Evolutionary conservation across 352 stramenopile genomes (phyloP), one percentile per base, ranked within the genome.

Genomic region (Phytophthora meadii): DNA sequence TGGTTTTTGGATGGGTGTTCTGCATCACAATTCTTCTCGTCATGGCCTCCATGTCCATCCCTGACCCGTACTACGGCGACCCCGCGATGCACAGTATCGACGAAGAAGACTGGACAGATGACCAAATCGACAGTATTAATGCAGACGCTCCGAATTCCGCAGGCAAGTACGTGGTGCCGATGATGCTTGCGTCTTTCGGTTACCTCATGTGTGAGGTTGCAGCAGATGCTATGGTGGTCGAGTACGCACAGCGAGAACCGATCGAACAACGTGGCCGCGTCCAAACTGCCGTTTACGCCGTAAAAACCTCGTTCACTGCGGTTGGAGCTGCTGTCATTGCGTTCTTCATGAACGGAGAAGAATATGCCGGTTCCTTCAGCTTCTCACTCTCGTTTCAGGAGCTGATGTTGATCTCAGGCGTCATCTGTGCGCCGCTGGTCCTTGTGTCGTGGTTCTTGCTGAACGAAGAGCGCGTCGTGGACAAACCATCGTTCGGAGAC

Each of bases 201-300:
- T 89, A 82, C 41, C 54, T 87, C 8, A 19, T 83, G 7, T 72
- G 70, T 28, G 80, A 88, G 14, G 76, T 83, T 17, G 68, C 80
- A 1, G 77, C 77, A 2, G 80, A 88, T 56, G 77, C 82, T n/a
- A 72, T 89, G 54, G 71, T 88, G 14, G 79, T 89, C 9, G 77
- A 90, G 72, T 68, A 74, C 49, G 68, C 73, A 50, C 64, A 86
- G 48, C 72, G 76, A 17, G 76, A 89, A 32, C 79, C 70, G 8
- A 56, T 84, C 10, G 72, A 68, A 4, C 69, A 72, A 27, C 65
- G 80, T 45, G 77, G 77, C 0, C 71, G 70, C 2, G 52, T 84
- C 11, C 78, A 88, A 25, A 73, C 78, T 1, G 68, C 69, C 6
- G 79, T 85, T 19, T 77, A 89, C 47, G 64, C 54, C 14, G 45